phyloP scores from a whole-genome alignment of 73 alveolate genomes.

The Tetrahymena malaccensis region DNA sequence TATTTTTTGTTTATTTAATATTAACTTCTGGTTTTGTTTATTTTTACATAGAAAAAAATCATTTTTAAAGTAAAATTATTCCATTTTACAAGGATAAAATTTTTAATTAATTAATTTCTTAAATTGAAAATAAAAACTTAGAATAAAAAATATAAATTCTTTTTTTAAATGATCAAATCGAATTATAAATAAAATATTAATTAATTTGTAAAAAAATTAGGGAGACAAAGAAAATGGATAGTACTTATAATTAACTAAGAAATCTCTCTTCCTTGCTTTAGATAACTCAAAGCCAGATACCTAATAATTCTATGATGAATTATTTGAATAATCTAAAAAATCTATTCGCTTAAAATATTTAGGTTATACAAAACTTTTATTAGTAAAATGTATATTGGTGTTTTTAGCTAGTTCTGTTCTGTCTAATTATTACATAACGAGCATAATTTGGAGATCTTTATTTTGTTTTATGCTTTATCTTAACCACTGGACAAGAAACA shows the following conservation, averaged over 20 bases:
- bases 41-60: too few species aligned
- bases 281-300: neutral
- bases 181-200: too few species aligned
- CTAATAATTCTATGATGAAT: neutral
- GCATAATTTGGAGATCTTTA: neutral
- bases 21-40: too few species aligned
- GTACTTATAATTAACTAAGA: neutral
- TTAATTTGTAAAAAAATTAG: too few species aligned
- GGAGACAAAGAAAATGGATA: neutral
- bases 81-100: too few species aligned
- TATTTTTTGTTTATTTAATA: neutral
- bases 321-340: neutral
- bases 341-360: neutral
- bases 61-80: too few species aligned
- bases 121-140: too few species aligned
- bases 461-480: neutral
- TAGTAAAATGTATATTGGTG: neutral
- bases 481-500: neutral
- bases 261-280: neutral
- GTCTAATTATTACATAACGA: neutral
- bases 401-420: neutral
- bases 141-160: too few species aligned
- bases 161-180: too few species aligned
- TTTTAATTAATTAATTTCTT: too few species aligned
- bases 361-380: neutral